Conservation (phyloP, 2,329 filamentous ascomycete species). For the Raffaelea arxii region DNA sequence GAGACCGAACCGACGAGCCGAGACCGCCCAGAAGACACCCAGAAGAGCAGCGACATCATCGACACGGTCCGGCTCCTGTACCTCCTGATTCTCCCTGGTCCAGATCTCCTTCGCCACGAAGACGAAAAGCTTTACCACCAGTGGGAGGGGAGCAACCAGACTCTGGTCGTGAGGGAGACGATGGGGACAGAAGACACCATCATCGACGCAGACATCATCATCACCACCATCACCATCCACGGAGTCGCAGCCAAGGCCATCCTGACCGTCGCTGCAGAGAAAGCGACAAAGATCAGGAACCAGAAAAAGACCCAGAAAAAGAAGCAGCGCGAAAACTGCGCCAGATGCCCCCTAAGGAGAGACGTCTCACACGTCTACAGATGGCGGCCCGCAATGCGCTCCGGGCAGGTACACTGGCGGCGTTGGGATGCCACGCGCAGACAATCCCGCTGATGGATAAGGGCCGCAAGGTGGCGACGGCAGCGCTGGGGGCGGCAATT, state of each 20-base stretch:
- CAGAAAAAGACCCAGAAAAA: no score
- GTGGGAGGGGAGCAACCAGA: no score
- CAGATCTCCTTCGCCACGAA: no score
- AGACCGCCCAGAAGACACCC: no score
- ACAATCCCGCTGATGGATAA: slow-evolving; percentile 17
- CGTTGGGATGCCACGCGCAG: slow-evolving; percentile 11
- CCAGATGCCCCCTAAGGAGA: not conserved
- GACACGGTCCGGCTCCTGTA: no score
- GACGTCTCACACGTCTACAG: not conserved
- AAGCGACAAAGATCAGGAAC: not conserved
- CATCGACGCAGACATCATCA: not conserved
- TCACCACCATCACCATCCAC: not conserved
- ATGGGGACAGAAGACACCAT: no score
- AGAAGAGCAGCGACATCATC: no score
- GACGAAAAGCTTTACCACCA: no score
- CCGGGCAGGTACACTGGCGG: slow-evolving; percentile 16
- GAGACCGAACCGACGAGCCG: no score
- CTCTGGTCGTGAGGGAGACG: no score
- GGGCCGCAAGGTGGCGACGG: slow-evolving; percentile 16
- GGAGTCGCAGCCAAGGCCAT: not conserved
- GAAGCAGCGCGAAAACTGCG: not conserved
- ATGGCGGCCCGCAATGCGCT: slow-evolving; percentile 14
- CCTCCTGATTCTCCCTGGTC: no score
- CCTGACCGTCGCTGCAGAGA: not conserved
- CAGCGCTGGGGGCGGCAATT: slow-evolving; percentile 17